Percentiles rank a stretch among this genome's conserved stretches.
These are phyloP conservation scores for Macrotyloma uniflorum DNA, from an alignment of 306 rosid genomes.

Conservation along the genomic window DNA sequence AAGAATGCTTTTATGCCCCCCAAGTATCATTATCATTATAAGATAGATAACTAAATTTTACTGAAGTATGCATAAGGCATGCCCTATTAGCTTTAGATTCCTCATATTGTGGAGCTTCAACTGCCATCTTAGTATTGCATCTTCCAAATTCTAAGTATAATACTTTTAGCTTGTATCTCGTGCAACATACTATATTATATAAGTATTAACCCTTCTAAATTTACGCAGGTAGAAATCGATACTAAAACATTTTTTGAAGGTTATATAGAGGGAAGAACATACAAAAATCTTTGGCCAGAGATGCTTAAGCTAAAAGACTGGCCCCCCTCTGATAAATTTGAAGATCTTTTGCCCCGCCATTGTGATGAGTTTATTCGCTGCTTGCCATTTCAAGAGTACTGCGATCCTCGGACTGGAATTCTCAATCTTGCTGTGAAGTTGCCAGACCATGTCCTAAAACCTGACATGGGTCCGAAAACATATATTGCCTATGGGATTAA, in stretches of 20 bases:
- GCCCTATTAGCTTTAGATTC: conserved; percentile 12
- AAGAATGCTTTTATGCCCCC: conserved; percentile 14
- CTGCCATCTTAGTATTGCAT: conserved; percentile 12
- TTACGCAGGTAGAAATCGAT: conserved; percentile 72
- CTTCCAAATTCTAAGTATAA: conserved; percentile 21
- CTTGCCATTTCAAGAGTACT: conserved; percentile 82
- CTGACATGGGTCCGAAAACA: conserved; percentile 95
- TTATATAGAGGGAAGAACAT: conserved; percentile 73
- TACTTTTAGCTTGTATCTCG: conserved; percentile 13
- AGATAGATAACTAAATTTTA: conserved; percentile 9
- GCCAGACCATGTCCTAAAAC: conserved; percentile 72
- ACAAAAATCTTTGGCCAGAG: conserved; percentile 79
- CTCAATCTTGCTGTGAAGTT: conserved; percentile 87
- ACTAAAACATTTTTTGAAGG: conserved; percentile 74
- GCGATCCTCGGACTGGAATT: conserved; percentile 76
- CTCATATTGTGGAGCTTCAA: conserved; percentile 12
- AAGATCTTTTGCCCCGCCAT: conserved; percentile 87
- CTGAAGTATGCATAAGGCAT: not conserved
- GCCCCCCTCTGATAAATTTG: conserved; percentile 93
- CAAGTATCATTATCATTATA: not conserved
- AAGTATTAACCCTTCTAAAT: conserved; percentile 29
- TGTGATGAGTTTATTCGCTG: conserved; percentile 80
- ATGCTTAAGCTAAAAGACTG: conserved; percentile 94
- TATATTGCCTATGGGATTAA: conserved; percentile 78
- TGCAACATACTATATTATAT: conserved; percentile 21